phyloP scores from a whole-genome alignment of 805 yeast genomes.

The Suhomyces sp. region DNA sequence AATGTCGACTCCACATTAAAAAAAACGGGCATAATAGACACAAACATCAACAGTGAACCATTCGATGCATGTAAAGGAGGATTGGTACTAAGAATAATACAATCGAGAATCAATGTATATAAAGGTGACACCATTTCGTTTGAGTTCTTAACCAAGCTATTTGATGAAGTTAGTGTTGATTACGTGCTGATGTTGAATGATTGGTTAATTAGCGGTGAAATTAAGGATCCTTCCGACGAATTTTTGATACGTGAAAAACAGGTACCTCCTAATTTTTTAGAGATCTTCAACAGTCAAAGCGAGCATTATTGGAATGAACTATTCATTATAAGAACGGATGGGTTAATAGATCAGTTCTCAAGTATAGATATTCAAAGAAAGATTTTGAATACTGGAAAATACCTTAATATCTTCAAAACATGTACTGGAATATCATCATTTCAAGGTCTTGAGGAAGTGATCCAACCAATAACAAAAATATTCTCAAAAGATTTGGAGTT shows the following conservation, averaged over 20 bases:
- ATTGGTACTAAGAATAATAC: conserved; percentile 59
- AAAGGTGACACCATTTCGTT: conserved; percentile 65
- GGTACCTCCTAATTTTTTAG: conserved; percentile 25
- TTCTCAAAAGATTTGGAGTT: conserved; percentile 49
- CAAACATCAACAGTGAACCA: conserved; percentile 49
- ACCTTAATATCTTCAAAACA: conserved; percentile 66
- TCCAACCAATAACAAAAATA: conserved; percentile 28
- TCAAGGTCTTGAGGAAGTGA: conserved; percentile 23
- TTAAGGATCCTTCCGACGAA: conserved; percentile 80
- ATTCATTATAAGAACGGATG: conserved; percentile 72
- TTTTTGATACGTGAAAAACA: conserved; percentile 62
- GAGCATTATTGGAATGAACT: conserved; percentile 75
- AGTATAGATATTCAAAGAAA: conserved; percentile 55
- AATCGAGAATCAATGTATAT: conserved; percentile 51
- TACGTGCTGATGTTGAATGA: conserved; percentile 66
- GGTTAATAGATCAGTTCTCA: conserved; percentile 65
- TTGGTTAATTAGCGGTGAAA: conserved; percentile 78
- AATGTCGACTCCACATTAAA: conserved; percentile 41
- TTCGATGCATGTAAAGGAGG: conserved; percentile 77
- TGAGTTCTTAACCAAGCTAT: conserved; percentile 51
- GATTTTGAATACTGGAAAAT: conserved; percentile 80
- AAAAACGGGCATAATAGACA: conserved; percentile 48
- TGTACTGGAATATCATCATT: conserved; percentile 51
- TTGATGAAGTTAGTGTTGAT: conserved; percentile 57
- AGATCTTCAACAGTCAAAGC: conserved; percentile 36